phyloP scores from a whole-genome alignment of 2,329 filamentous ascomycete species.

The Scedosporium dehoogii region DNA sequence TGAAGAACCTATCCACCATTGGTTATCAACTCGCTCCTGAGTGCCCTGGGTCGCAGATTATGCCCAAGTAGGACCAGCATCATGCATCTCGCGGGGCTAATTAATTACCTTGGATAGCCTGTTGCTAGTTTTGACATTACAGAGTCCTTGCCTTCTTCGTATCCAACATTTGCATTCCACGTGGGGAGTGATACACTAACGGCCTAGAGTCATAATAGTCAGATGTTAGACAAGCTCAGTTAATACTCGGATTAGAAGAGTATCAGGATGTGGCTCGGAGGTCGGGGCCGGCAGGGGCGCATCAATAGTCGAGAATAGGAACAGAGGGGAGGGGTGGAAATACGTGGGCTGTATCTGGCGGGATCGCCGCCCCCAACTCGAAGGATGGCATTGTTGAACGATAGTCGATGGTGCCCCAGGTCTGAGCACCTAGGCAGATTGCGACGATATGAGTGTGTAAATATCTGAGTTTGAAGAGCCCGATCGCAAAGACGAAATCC shows the following conservation, averaged over 20 bases:
- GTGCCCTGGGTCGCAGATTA: too few relatives aligned
- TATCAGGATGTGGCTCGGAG: not conserved
- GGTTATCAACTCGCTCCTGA: conserved; percentile 8
- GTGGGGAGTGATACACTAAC: conserved; percentile 93
- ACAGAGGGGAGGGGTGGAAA: conserved; percentile 22
- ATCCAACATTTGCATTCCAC: conserved; percentile 83
- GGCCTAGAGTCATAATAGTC: conserved; percentile 44
- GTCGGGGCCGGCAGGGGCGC: not conserved
- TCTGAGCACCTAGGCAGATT: too few relatives aligned
- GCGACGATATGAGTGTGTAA: too few relatives aligned
- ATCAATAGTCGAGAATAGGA: not conserved
- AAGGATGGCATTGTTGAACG: conserved; percentile 17
- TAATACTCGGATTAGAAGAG: too few relatives aligned
- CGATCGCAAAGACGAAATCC: too few relatives aligned
- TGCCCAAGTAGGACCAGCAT: not conserved
- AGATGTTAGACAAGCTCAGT: not conserved
- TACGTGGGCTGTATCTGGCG: conserved; percentile 70
- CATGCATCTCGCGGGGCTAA: conserved; percentile 10
- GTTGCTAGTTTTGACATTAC: conserved; percentile 78
- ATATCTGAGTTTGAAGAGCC: too few relatives aligned
- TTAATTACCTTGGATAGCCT: conserved; percentile 70
- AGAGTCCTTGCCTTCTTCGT: conserved; percentile 86
- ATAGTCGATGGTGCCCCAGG: not conserved
- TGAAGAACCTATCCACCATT: conserved; percentile 69
- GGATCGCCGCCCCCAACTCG: conserved; percentile 60